Evolutionary conservation across 1,284 basidiomycete species (phyloP), one percentile per base, ranked within the genome.

Genomic region (Ceratobasidium papillatum): DNA sequence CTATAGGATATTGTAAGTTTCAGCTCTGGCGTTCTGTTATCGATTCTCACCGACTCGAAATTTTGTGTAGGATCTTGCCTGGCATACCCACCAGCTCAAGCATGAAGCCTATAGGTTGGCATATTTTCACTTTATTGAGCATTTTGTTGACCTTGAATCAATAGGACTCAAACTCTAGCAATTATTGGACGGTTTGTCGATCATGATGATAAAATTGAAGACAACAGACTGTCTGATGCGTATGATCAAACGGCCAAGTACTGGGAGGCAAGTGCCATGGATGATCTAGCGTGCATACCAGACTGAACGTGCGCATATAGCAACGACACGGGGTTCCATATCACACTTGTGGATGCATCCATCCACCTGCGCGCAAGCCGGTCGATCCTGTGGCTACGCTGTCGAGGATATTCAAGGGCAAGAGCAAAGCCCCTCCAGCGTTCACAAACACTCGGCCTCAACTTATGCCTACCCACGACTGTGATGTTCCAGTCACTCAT

Each of bases 71-170:
- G 86, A 87, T 74, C 78, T 86, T 7, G 82, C 82, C 12, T 87
- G 86, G 85, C 85, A 87, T 75, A 84, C 85, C 0, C 86, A 86
- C 58, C 85, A 86, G 63, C 80, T 86, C 32, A 80, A 81, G 75
- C 79, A 79, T 9, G 72, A 74, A 14, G 78, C 74, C 11, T 86
- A 86, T 64, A 51, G 74, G 43, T 73, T 30, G 1, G 59, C 25
- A 22, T 14, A 64, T 32, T 62, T 19, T 38, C 4, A 41, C 32
- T 41, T 7, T 5, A 27, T 36, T 14, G 32, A 52, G 41, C 19
- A 5, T 9, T 34, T 3, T 9, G 11, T 27, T 9, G 38, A 27
- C 9, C 25, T 17, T 25, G 11, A 8, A 1, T 19, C 22, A 62
- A 32, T 41, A 66, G 64, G 9, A 17, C n/a, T 2, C 75, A 78